phyloP scores from a whole-genome alignment of 164 flowering plant species.

The Umbilicus rupestris region DNA sequence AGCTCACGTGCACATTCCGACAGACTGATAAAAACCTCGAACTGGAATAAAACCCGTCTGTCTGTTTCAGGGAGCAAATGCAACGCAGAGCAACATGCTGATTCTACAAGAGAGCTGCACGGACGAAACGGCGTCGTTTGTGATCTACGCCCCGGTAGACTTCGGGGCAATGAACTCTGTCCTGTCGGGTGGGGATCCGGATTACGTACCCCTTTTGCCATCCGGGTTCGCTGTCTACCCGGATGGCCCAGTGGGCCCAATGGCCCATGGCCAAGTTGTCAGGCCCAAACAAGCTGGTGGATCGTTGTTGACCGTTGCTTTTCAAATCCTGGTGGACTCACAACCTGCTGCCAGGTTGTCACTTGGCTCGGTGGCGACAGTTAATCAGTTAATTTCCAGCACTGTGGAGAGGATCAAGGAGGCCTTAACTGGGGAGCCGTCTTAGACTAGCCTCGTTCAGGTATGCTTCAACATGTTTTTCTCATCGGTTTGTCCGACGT shows the following conservation, averaged over 20 bases:
- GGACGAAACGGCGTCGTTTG: slow-evolving; percentile 47
- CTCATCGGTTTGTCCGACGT: background rate
- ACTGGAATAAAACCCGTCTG: background rate
- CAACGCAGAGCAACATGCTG: slow-evolving; percentile 66
- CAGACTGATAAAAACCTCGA: no score
- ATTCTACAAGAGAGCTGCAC: slow-evolving; percentile 65
- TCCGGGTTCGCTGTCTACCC: slow-evolving; percentile 78
- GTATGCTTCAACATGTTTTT: background rate
- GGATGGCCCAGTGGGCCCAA: slow-evolving; percentile 32
- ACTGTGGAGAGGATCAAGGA: slow-evolving; percentile 74
- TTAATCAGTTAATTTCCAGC: slow-evolving; percentile 69
- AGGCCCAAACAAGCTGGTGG: slow-evolving; percentile 30
- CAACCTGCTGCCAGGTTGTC: slow-evolving; percentile 77
- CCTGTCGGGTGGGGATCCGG: slow-evolving; percentile 59
- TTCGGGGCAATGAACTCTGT: slow-evolving; percentile 49
- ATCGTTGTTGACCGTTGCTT: slow-evolving; percentile 71
- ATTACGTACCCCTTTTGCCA: slow-evolving; percentile 62
- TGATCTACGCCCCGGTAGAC: slow-evolving; percentile 73
- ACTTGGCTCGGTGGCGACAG: slow-evolving; percentile 73
- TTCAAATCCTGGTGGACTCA: slow-evolving; percentile 77
- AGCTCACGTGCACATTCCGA: slow-evolving; percentile 12
- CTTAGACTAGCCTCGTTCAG: slow-evolving; percentile 12
- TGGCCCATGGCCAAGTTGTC: background rate
- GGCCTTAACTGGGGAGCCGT: slow-evolving; percentile 38
- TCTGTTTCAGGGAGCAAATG: slow-evolving; percentile 31